phyloP scores from a whole-genome alignment of 1,284 basidiomycete genomes.

The Heterobasidion occidentale region DNA sequence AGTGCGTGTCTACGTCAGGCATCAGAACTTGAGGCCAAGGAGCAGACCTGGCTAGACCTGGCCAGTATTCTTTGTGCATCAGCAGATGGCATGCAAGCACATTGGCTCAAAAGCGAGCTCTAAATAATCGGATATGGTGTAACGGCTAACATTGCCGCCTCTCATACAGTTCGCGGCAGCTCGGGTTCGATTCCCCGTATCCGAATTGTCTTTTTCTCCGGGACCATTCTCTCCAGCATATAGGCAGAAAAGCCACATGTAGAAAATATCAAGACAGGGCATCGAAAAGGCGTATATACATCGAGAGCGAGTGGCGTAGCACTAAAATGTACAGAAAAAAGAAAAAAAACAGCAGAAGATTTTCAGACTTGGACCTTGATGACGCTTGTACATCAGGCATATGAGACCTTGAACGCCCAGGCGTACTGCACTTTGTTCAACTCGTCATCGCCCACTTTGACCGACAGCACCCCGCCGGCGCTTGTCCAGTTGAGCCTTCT shows the following conservation, averaged over 20 bases:
- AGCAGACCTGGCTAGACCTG: too few species aligned
- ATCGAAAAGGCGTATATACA: too few species aligned
- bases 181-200: constrained; percentile 75
- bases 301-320: too few species aligned
- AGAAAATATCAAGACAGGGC: too few species aligned
- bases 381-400: not conserved
- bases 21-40: too few species aligned
- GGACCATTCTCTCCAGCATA: not conserved
- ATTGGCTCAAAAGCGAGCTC: too few species aligned
- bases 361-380: not conserved
- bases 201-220: constrained; percentile 28
- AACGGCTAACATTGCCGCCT: constrained; percentile 70
- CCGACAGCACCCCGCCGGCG: constrained; percentile 5
- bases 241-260: not conserved
- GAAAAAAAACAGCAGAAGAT: not conserved
- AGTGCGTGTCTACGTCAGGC: too few species aligned
- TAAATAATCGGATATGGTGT: constrained; percentile 51
- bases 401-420: constrained; percentile 12
- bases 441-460: constrained; percentile 9
- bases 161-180: constrained; percentile 55
- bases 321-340: not conserved
- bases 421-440: constrained; percentile 7
- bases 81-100: too few species aligned
- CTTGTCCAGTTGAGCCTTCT: constrained; percentile 12
- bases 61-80: too few species aligned